Conservation (phyloP, 2,329 filamentous ascomycete genomes). For the Dendryphion nanum region DNA sequence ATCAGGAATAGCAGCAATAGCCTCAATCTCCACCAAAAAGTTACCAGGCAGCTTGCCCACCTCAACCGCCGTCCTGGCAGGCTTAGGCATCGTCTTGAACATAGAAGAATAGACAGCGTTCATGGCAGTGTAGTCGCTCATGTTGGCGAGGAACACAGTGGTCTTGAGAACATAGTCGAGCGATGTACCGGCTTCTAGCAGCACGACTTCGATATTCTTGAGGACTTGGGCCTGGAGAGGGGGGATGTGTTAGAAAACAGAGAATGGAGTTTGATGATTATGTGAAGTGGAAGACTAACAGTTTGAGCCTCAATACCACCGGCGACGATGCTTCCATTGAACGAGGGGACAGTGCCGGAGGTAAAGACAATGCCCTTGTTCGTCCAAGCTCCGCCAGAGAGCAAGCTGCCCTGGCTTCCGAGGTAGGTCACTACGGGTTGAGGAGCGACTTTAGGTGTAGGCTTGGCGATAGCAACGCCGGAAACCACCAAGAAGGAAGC, state of each 20-base stretch:
- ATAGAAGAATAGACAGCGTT: constrained; percentile 31
- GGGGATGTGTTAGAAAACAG: constrained; percentile 2
- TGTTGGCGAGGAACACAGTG: constrained; percentile 31
- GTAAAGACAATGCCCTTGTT: constrained; percentile 33
- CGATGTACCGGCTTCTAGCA: constrained; percentile 31
- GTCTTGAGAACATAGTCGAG: constrained; percentile 36
- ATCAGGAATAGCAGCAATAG: constrained; percentile 30
- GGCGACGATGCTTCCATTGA: constrained; percentile 18
- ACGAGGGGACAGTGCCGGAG: constrained; percentile 26
- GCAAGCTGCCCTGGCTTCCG: constrained; percentile 28
- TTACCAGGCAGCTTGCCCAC: constrained; percentile 31
- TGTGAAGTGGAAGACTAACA: constrained; percentile 2
- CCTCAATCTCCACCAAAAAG: constrained; percentile 32
- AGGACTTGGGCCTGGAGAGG: constrained; percentile 29
- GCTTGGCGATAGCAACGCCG: constrained; percentile 14
- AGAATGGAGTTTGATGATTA: background rate
- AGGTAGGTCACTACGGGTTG: constrained; percentile 31
- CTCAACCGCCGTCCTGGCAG: constrained; percentile 29
- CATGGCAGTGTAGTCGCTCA: constrained; percentile 34
- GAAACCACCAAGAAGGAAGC: constrained; percentile 16
- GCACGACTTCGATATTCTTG: constrained; percentile 29
- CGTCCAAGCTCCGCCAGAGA: constrained; percentile 29
- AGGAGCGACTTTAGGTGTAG: constrained; percentile 19
- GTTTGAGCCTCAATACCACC: constrained; percentile 13
- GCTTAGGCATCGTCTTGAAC: constrained; percentile 29